Conservation (phyloP, 2,329 filamentous ascomycete genomes). For the Orbilia brochopaga region DNA sequence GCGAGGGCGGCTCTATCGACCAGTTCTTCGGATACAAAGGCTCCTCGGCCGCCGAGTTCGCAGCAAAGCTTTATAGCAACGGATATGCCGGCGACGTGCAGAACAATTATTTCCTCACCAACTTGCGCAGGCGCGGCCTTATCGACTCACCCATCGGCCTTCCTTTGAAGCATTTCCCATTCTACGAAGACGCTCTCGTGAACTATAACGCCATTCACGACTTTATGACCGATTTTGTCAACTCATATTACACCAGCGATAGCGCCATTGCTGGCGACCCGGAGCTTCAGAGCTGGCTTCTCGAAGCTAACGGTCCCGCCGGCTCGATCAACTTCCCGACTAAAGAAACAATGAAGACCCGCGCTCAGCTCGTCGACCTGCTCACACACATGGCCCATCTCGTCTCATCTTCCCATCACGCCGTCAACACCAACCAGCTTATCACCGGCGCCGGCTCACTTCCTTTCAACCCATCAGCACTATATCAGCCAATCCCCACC, state of each 20-base stretch:
- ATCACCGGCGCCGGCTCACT: constrained; percentile 57
- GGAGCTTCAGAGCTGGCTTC: constrained; percentile 61
- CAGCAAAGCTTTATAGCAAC: constrained; percentile 55
- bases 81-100: constrained; percentile 57
- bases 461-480: constrained; percentile 59
- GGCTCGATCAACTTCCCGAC: constrained; percentile 60
- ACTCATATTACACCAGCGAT: constrained; percentile 60
- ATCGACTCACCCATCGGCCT: constrained; percentile 58
- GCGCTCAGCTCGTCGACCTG: constrained; percentile 57
- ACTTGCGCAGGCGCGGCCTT: constrained; percentile 59
- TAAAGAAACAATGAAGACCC: constrained; percentile 50
- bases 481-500: constrained; percentile 55
- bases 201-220: constrained; percentile 58
- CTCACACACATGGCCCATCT: constrained; percentile 60
- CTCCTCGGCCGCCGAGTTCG: constrained; percentile 55
- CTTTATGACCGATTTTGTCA: constrained; percentile 60
- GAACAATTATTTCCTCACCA: constrained; percentile 58
- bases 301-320: constrained; percentile 58
- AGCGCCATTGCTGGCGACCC: constrained; percentile 57
- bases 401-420: constrained; percentile 58
- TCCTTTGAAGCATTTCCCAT: constrained; percentile 60
- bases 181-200: constrained; percentile 59
- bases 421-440: constrained; percentile 60
- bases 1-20: constrained; percentile 56
- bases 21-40: constrained; percentile 57